Conservation (phyloP, 768 basidiomycete species). For the Russula sp. region DNA sequence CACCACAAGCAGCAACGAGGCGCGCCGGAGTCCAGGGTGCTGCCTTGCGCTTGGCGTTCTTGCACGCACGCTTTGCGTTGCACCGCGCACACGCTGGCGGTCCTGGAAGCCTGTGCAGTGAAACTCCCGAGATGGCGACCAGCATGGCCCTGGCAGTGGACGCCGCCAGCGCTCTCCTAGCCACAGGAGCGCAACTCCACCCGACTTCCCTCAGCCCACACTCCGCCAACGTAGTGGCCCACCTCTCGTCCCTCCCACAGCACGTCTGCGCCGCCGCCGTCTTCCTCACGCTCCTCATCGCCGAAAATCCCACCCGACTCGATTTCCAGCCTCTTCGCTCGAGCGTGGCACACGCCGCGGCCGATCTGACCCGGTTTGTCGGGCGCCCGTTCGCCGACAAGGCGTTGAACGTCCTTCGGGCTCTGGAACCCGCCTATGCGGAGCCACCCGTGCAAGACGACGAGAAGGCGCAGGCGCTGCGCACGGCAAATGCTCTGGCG, state of each 20-base stretch:
- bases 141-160: constrained; percentile 69
- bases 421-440: constrained; percentile 67
- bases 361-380: constrained; percentile 56
- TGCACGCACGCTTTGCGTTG: constrained; percentile 79
- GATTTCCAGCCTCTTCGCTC: constrained; percentile 70
- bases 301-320: constrained; percentile 72
- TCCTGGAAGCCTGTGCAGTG: constrained; percentile 15
- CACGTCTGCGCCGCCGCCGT: constrained; percentile 82
- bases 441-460: constrained; percentile 47
- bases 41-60: constrained; percentile 67
- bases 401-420: constrained; percentile 59
- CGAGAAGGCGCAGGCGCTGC: constrained; percentile 47
- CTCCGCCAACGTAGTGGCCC: constrained; percentile 65
- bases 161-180: constrained; percentile 71
- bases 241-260: constrained; percentile 79
- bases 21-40: constrained; percentile 76
- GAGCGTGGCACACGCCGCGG: constrained; percentile 62
- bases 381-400: constrained; percentile 68
- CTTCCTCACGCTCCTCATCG: constrained; percentile 88
- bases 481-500: constrained; percentile 69
- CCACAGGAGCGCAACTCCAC: constrained; percentile 66
- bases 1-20: constrained; percentile 47
- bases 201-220: constrained; percentile 69
- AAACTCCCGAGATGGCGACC: constrained; percentile 23
- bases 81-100: constrained; percentile 66